phyloP scores from a whole-genome alignment of 2,329 filamentous ascomycete genomes.

The Aspergillus sp. region DNA sequence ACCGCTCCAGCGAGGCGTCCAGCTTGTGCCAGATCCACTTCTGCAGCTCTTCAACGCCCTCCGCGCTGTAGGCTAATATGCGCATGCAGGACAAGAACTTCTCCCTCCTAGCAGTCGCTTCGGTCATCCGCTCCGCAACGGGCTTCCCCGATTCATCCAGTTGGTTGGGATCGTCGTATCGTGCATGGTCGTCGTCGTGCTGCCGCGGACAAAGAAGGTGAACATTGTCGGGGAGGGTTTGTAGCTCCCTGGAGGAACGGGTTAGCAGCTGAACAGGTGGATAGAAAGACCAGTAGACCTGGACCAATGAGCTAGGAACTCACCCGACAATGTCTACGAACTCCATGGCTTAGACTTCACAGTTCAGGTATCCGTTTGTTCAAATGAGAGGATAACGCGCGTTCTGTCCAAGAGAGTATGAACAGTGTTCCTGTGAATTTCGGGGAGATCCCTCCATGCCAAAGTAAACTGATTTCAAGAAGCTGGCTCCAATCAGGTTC shows the following conservation, averaged over 20 bases:
- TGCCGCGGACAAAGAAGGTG: slow-evolving; percentile 63
- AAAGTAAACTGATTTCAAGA: not conserved
- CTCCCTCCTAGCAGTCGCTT: slow-evolving; percentile 49
- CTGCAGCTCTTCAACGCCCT: slow-evolving; percentile 51
- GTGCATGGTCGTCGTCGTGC: slow-evolving; percentile 52
- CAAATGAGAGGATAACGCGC: slow-evolving; percentile 6
- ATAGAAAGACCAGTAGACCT: not conserved
- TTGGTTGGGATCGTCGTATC: slow-evolving; percentile 51
- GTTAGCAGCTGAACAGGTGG: slow-evolving; percentile 1
- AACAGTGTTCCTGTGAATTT: not conserved
- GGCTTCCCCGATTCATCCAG: slow-evolving; percentile 36
- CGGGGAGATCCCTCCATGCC: not conserved
- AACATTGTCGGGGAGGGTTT: slow-evolving; percentile 35
- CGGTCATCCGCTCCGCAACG: slow-evolving; percentile 39
- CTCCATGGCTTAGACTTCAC: slow-evolving; percentile 23
- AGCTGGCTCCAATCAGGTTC: slow-evolving; percentile 3
- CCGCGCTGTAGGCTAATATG: slow-evolving; percentile 57
- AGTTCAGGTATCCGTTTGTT: slow-evolving; percentile 4
- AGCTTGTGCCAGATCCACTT: slow-evolving; percentile 50
- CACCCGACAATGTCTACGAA: slow-evolving; percentile 35
- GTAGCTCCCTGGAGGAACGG: slow-evolving; percentile 30
- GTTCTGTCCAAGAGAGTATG: slow-evolving; percentile 8
- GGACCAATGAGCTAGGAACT: slow-evolving; percentile 10
- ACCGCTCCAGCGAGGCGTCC: slow-evolving; percentile 51
- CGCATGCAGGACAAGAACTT: slow-evolving; percentile 59